A percentile compares a stretch with the other conserved stretches of the same genome.
phyloP scores from a whole-genome alignment of 768 basidiomycete species.

The Tremella yokohamensis region DNA sequence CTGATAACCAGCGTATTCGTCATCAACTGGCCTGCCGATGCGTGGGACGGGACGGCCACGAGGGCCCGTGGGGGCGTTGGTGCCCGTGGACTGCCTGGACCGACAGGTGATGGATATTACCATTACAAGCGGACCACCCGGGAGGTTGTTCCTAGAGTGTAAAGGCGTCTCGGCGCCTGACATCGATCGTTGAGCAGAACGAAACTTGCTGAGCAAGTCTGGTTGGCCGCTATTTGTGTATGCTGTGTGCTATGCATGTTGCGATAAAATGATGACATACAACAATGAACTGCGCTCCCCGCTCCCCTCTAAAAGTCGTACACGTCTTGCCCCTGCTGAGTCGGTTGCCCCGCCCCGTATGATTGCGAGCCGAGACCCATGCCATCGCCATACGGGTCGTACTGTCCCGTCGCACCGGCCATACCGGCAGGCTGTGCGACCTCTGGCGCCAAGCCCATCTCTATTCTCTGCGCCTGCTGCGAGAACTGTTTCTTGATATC shows the following conservation, averaged over 20 bases:
- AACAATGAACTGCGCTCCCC: no score
- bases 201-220: no score
- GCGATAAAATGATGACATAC: no score
- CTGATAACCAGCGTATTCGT: constrained; percentile 28
- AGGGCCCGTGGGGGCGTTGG: constrained; percentile 28
- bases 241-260: no score
- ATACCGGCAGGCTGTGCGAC: constrained; percentile 11
- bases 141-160: constrained; percentile 40
- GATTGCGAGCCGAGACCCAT: constrained; percentile 7
- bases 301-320: constrained; percentile 39
- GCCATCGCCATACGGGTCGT: constrained; percentile 44
- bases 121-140: constrained; percentile 50
- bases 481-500: constrained; percentile 50
- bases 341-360: constrained; percentile 13
- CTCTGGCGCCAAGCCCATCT: constrained; percentile 47
- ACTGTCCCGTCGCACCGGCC: constrained; percentile 11
- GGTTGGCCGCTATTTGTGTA: no score
- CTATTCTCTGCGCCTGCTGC: constrained; percentile 49
- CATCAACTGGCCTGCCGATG: constrained; percentile 45
- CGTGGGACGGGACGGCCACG: constrained; percentile 40
- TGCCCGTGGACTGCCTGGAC: constrained; percentile 27
- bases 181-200: no score
- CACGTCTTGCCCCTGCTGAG: constrained; percentile 24
- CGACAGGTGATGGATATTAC: constrained; percentile 43
- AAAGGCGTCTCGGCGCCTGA: no score